phyloP scores from a whole-genome alignment of 345 rosid genomes.

The Eucalyptus sideroxylon region DNA sequence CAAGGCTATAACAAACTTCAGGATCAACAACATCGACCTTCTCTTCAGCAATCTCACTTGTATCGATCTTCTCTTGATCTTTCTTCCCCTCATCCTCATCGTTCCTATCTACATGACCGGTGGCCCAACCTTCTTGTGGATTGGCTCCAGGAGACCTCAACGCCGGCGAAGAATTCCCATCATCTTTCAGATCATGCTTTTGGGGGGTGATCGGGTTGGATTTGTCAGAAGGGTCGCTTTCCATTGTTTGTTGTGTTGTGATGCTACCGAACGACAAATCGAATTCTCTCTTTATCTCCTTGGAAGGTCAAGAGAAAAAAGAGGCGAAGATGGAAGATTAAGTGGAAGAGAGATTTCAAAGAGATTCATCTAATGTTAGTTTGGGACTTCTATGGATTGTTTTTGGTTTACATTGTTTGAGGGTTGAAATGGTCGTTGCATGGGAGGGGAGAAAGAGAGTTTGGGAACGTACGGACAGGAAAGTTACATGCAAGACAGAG shows the following conservation, averaged over 20 bases:
- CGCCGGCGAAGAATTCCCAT: background rate
- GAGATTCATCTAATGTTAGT: background rate
- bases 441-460: background rate
- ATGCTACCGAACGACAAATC: background rate
- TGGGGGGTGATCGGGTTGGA: background rate
- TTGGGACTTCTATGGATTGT: background rate
- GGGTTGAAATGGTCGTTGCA: conserved; percentile 2
- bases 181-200: background rate
- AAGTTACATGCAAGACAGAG: background rate
- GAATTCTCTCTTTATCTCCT: background rate
- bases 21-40: background rate
- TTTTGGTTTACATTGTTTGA: background rate
- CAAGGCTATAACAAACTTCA: conserved; percentile 5
- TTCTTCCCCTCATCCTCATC: background rate
- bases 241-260: background rate
- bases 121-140: background rate
- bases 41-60: background rate
- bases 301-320: background rate
- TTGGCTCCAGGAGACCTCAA: background rate
- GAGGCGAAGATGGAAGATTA: background rate
- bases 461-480: background rate
- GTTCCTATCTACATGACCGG: background rate
- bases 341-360: background rate
- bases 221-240: background rate
- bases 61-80: background rate